phyloP scores from a whole-genome alignment of 1,139 yeast species.

The Wickerhamomyces sp. region DNA sequence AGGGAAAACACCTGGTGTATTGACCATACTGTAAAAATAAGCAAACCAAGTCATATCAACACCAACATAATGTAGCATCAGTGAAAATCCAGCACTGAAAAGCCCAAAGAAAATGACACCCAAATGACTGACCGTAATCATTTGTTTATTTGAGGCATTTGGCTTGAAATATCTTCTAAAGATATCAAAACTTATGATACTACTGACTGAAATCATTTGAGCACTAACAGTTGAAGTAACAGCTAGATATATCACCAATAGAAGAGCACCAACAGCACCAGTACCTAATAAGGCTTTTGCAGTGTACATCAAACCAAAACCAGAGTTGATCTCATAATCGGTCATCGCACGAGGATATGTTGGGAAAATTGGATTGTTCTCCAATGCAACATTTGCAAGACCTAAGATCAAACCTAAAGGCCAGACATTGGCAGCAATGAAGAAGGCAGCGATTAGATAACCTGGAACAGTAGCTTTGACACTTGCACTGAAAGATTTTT shows the following conservation, averaged over 20 bases:
- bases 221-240: constrained; percentile 51
- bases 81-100: constrained; percentile 44
- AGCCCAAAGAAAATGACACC: constrained; percentile 41
- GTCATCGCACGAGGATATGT: constrained; percentile 40
- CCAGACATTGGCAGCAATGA: constrained; percentile 33
- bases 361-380: constrained; percentile 43
- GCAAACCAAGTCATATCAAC: constrained; percentile 43
- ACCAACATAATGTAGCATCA: constrained; percentile 47
- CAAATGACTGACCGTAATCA: constrained; percentile 39
- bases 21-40: constrained; percentile 33
- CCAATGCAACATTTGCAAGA: constrained; percentile 40
- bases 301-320: constrained; percentile 43
- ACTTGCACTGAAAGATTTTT: constrained; percentile 35
- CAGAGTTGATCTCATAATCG: constrained; percentile 33
- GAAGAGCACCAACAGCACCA: constrained; percentile 44
- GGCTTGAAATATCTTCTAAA: constrained; percentile 45
- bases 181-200: constrained; percentile 44
- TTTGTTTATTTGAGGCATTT: constrained; percentile 40
- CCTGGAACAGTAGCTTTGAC: constrained; percentile 36
- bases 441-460: constrained; percentile 32
- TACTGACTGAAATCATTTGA: constrained; percentile 46
- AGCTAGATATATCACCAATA: constrained; percentile 44
- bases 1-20: constrained; percentile 35
- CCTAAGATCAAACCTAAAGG: constrained; percentile 37
- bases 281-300: constrained; percentile 45